Evolutionary conservation across 306 rosid genomes (phyloP), one percentile per base, ranked within the genome.

Genomic region (Cucurbita argyrosperma): DNA sequence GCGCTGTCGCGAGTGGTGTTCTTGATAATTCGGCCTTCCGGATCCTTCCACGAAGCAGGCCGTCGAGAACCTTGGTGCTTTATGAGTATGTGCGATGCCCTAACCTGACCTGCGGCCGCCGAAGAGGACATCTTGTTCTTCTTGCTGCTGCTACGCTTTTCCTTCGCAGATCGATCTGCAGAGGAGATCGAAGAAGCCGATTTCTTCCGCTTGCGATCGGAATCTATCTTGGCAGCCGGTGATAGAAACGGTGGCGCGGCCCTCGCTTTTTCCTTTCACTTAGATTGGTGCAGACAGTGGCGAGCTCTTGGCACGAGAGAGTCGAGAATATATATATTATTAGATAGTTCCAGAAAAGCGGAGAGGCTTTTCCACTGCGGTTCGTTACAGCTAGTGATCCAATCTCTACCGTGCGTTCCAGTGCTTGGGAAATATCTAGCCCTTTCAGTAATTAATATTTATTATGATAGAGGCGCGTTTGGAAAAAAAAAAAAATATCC

Each of bases 41-140:
- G 97, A 88, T 94, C 99, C 82, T 94, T 94, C 99, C 99, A 94
- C 3, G 99, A 94, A 19, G 96, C 91, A 81, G 87, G 87, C 55
- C 99, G 80, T 68, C 99, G 81, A 11, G 99, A 94, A 9, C 95
- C 99, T 77, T 91, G 87, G 75, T 94, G 96, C 85, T 94, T 94
- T 74, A 94, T 87, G 81, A 94, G 83, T 80, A 94, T 89, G 85
- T 94, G 99, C 15, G 99, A 91, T 19, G 99, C 99, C 84, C 92
- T 88, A 70, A 94, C 92, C 82, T 94, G 90, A 51, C 83, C 76
- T 19, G 71, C 76, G 23, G 73, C 61, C 78, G 71, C 61, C 1
- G 96, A 88, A 3, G 97, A 86, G 37, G 96, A 85, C 97, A 89
- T 90, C 75, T 71, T 87, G 19, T 78, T 71, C 81, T 77, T 79